phyloP scores from a whole-genome alignment of 768 basidiomycete genomes.

The Coprinopsis marcescibilis region DNA sequence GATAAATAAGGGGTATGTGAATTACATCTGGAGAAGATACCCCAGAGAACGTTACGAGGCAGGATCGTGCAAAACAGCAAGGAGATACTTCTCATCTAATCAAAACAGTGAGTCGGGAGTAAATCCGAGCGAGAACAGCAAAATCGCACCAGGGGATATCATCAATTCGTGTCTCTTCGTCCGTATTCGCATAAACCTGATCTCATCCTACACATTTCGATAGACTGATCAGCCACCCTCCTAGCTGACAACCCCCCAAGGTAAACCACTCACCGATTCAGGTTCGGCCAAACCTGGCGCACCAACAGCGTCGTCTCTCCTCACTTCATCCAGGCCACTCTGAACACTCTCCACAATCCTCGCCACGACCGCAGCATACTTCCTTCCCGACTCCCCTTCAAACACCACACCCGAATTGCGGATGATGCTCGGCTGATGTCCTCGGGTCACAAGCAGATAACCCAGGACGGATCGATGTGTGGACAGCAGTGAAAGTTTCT shows the following conservation, averaged over 20 bases:
- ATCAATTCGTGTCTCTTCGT: constrained; percentile 90
- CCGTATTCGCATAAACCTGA: constrained; percentile 85
- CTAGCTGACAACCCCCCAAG: not conserved
- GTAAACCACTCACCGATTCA: constrained; percentile 44
- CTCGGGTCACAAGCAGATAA: constrained; percentile 76
- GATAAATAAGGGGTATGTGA: not conserved
- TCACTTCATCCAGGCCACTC: constrained; percentile 71
- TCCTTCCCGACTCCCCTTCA: constrained; percentile 76
- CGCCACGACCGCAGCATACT: constrained; percentile 67
- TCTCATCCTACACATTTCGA: constrained; percentile 56
- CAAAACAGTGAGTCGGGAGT: not conserved
- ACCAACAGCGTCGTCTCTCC: constrained; percentile 40
- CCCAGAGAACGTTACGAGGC: not conserved
- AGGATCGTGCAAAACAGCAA: constrained; percentile 2
- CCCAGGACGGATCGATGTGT: constrained; percentile 83
- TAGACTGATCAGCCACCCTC: not conserved
- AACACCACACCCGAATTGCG: constrained; percentile 81
- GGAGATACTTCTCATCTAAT: constrained; percentile 1
- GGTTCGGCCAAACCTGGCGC: constrained; percentile 26
- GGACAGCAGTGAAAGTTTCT: constrained; percentile 68
- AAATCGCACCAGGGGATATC: constrained; percentile 78
- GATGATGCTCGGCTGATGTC: constrained; percentile 71
- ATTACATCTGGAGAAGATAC: not conserved
- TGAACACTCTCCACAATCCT: constrained; percentile 77
- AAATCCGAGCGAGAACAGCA: not conserved